These are phyloP conservation scores for Tetraselmis chui DNA, from an alignment of 139 green algal genomes.

Conservation along the genomic window DNA sequence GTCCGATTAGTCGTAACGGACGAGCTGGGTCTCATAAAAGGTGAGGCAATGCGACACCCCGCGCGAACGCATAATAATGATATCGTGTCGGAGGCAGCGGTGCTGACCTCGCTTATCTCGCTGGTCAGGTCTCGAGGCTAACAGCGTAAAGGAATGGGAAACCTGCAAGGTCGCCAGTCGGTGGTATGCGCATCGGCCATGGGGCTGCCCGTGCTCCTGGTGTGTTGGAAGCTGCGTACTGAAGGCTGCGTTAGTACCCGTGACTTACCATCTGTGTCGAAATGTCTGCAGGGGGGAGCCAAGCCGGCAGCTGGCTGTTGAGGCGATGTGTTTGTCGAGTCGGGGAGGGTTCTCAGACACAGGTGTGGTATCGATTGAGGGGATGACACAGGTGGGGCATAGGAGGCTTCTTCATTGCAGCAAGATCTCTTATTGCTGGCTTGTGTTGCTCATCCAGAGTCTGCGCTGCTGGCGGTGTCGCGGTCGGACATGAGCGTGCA, in stretches of 20 bases:
- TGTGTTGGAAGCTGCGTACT: background rate
- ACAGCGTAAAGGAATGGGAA: background rate
- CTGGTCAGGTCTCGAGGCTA: background rate
- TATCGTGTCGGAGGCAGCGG: background rate
- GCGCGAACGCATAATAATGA: background rate
- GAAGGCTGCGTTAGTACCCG: background rate
- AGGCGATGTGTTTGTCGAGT: background rate
- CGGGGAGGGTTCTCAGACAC: background rate
- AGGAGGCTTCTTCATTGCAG: background rate
- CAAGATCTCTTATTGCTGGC: background rate
- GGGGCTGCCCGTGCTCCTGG: background rate
- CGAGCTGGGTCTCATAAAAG: background rate
- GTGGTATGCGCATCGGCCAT: background rate
- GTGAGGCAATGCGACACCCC: background rate
- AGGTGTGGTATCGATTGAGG: background rate
- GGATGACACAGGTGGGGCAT: no score
- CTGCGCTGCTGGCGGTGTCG: background rate
- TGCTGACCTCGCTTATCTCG: background rate
- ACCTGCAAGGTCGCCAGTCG: background rate
- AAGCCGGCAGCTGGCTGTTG: background rate
- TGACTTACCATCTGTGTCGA: background rate
- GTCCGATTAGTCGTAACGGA: background rate
- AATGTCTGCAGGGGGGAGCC: background rate
- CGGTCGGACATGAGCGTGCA: background rate
- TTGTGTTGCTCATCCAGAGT: background rate